These are phyloP conservation scores for Eucalyptus curtisii DNA, from an alignment of 345 rosid species.

Conservation along the genomic window DNA sequence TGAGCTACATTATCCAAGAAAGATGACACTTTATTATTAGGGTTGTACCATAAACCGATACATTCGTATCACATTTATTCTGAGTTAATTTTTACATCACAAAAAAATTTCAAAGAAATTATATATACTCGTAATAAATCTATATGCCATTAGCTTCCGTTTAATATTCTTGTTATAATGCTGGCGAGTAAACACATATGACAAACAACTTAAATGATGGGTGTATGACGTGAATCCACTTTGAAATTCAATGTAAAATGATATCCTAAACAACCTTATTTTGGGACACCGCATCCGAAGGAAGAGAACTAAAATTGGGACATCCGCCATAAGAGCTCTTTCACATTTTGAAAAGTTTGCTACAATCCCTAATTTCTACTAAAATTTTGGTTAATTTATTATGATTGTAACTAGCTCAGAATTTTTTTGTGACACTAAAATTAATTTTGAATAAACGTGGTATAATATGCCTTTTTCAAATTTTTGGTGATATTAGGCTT, in stretches of 20 bases:
- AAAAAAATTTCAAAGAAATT: neutral
- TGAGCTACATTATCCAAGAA: neutral
- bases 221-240: neutral
- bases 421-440: neutral
- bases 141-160: accelerated
- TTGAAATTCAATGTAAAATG: neutral
- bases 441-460: neutral
- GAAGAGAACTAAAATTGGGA: neutral
- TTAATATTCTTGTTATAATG: accelerated
- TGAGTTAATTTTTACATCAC: accelerated
- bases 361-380: neutral
- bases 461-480: neutral
- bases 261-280: neutral
- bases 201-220: neutral
- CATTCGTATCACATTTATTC: neutral
- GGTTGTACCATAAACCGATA: neutral
- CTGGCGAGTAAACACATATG: accelerated
- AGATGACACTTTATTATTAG: neutral
- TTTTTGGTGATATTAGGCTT: neutral
- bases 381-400: neutral
- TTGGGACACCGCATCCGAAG: neutral
- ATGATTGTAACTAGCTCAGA: accelerated
- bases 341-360: neutral
- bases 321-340: neutral
- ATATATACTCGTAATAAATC: accelerated